Base-by-base conservation (phyloP, 306 rosid species). In the Bauhinia variegata region DNA sequence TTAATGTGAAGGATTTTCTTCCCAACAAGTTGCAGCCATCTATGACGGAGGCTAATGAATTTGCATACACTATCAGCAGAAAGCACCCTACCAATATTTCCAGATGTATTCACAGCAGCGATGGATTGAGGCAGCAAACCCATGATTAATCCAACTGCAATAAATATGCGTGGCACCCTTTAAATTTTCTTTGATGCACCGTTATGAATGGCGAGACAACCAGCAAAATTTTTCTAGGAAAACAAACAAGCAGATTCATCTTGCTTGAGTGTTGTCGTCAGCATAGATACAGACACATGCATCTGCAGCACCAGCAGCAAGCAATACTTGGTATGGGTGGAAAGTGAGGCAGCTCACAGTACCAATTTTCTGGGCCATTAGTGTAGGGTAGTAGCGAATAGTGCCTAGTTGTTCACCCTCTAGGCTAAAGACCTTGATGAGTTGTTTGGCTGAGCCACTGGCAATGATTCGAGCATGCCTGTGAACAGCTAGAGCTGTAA, bases 351-450 rank as follows among this genome's bases (percentile, higher is more conserved):
- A 90, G 70, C 97, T 90, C 39, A 90, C 92, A 4, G 99, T 78
- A 72, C 97, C 97, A 54, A 95, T 86, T 85, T 88, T 90, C 80
- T 86, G 99, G 57, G 96, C 97, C 97, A 95, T 95, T 48, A 95
- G 79, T 54, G 99, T 88, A 42, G 96, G 97, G 57, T 86, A 85
- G 79, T 90, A 86, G 39, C 87, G 75, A 13, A 90, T 95, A 16
- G 88, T 90, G 85, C 96, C 93, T 11, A 95, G 82, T 73, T 83
- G 95, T 23, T 80, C 91, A 0, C 99, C 99, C 55, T 82, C 97
- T 57, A 95, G 78, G 75, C 87, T 90, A 63, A 95, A 95, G 49
- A 95, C 92, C 62, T 95, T 90, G 60, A 95, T 95, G 48, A 85
- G 80, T 78, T 90, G 99, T 78, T 86, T 95, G 39, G 97, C 97